Evolutionary conservation across 2,329 filamentous ascomycete species (phyloP).

Genomic region (Hypoxylon sp.): DNA sequence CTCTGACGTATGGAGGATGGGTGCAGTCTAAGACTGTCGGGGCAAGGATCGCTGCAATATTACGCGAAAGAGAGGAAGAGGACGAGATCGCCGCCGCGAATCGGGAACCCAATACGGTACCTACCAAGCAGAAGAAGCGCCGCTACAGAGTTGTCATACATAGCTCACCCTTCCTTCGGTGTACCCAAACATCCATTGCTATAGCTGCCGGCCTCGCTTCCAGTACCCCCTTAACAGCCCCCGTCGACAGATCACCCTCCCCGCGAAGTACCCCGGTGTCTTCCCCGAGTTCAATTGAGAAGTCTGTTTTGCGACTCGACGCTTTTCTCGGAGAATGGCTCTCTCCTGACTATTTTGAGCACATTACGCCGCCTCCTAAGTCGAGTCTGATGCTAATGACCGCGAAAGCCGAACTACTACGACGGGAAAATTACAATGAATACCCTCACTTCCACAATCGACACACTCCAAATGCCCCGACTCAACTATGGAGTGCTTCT

Average conservation of each 20-base stretch:
- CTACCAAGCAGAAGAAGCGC: conserved; percentile 65
- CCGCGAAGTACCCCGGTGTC: conserved; percentile 46
- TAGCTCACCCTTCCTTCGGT: conserved; percentile 93
- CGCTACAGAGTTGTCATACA: conserved; percentile 88
- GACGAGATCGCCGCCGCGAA: conserved; percentile 48
- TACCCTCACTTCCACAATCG: conserved; percentile 60
- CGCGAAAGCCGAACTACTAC: conserved; percentile 89
- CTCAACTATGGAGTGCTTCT: conserved; percentile 59
- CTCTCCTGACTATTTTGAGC: conserved; percentile 91
- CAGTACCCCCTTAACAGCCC: conserved; percentile 61
- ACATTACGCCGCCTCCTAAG: conserved; percentile 89
- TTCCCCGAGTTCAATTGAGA: conserved; percentile 60
- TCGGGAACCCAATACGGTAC: conserved; percentile 35
- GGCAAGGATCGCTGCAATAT: conserved; percentile 83
- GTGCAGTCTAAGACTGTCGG: conserved; percentile 87
- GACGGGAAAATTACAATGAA: conserved; percentile 77
- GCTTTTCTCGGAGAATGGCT: conserved; percentile 97
- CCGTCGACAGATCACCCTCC: conserved; percentile 49
- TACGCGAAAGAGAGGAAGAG: conserved; percentile 67
- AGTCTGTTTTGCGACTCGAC: conserved; percentile 82
- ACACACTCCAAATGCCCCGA: conserved; percentile 49
- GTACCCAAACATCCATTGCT: conserved; percentile 90
- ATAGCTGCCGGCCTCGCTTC: conserved; percentile 88
- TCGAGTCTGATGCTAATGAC: conserved; percentile 89
- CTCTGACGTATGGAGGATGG: conserved; percentile 95